Evolutionary conservation across 2,329 filamentous ascomycete species (phyloP).

Genomic region (Aspergillus niger): DNA sequence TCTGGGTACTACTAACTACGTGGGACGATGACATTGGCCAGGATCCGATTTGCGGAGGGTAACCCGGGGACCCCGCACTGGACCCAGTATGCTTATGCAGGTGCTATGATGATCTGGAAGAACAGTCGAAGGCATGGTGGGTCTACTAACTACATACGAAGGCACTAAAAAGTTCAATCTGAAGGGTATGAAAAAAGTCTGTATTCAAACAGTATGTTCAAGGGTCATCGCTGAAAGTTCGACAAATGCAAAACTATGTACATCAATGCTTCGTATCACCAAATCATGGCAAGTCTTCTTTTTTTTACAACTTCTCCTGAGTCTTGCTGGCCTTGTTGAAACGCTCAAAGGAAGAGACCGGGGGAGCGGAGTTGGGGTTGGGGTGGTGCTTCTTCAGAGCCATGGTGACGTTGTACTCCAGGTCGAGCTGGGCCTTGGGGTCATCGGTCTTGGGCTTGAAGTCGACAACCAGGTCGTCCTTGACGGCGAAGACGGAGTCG

Average conservation of each 20-base stretch:
- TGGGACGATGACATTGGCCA: too few species aligned
- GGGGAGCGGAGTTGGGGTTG: constrained; percentile 42
- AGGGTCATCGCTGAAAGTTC: background rate
- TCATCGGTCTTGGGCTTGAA: constrained; percentile 56
- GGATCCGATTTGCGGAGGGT: too few species aligned
- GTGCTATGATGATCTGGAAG: too few species aligned
- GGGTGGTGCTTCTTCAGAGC: constrained; percentile 49
- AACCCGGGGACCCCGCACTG: too few species aligned
- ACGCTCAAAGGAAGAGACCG: constrained; percentile 43
- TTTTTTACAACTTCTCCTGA: constrained; percentile 17
- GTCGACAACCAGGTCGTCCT: constrained; percentile 61
- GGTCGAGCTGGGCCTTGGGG: constrained; percentile 58
- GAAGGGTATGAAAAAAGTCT: background rate
- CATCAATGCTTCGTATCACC: background rate
- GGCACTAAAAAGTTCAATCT: background rate
- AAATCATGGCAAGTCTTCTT: background rate
- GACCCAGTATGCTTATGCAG: too few species aligned
- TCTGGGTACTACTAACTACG: too few species aligned
- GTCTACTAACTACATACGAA: too few species aligned
- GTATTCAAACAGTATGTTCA: background rate
- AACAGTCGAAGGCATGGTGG: too few species aligned
- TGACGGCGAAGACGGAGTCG: constrained; percentile 64
- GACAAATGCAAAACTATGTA: background rate
- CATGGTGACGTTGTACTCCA: constrained; percentile 64
- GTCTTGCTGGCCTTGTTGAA: constrained; percentile 25